Percentiles rank a stretch among this genome's conserved stretches.
phyloP scores from a whole-genome alignment of 805 yeast genomes.

The Lachancea lanzarotensis region DNA sequence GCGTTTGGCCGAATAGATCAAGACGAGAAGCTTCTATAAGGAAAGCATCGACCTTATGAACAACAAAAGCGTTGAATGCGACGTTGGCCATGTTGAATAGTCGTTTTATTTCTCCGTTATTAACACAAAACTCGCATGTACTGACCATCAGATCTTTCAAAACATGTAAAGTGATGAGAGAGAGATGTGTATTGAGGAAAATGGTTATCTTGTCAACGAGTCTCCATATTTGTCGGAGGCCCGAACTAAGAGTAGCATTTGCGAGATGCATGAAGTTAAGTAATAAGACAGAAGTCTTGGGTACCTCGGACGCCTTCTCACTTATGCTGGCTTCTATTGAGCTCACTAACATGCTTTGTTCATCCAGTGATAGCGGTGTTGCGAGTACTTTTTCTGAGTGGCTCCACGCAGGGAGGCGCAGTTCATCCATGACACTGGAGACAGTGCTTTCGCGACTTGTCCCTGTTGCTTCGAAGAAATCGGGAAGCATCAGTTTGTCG shows the following conservation, averaged over 20 bases:
- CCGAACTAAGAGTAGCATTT: background rate
- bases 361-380: background rate
- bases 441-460: background rate
- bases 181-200: constrained; percentile 17
- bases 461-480: background rate
- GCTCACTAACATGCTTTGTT: background rate
- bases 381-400: background rate
- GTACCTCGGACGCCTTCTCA: background rate
- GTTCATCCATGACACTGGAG: background rate
- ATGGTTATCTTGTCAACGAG: constrained; percentile 20
- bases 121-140: constrained; percentile 17
- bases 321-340: background rate
- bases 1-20: constrained; percentile 11
- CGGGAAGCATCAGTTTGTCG: constrained; percentile 19
- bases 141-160: constrained; percentile 6
- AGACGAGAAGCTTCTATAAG: constrained; percentile 12
- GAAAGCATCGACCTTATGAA: constrained; percentile 11
- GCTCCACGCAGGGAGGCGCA: background rate
- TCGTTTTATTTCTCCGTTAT: constrained; percentile 18
- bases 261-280: background rate
- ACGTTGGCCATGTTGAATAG: constrained; percentile 24
- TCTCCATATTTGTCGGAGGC: constrained; percentile 1
- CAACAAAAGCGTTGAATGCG: constrained; percentile 23
- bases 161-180: background rate
- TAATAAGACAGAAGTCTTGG: background rate